Base-by-base conservation (phyloP, 768 basidiomycete species). In the Mycena kentingensis region DNA sequence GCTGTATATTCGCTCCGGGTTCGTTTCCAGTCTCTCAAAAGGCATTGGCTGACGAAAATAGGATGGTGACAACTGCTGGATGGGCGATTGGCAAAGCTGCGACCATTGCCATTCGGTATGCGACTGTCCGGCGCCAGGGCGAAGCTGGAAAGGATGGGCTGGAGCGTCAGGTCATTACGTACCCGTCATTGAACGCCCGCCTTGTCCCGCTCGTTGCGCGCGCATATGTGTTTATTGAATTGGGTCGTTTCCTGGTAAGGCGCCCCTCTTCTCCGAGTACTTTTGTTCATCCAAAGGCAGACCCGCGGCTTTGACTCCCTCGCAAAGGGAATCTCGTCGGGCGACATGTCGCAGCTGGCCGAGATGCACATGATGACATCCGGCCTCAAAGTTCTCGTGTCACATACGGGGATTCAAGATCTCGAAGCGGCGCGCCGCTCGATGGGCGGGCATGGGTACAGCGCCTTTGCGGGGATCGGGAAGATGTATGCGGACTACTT, bases 401-500 rank as follows among this genome's bases (percentile, higher is more conserved):
- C 80, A 1, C 74, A 77, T 0, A 65, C 73, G n/a, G 71, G 74
- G 4, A 75, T 82, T 2, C 75, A 75, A 28, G 85, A 85, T 56
- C 61, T 88, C 12, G 88, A 89, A 65, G 77, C 73, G 5, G 83
- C 85, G 3, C 78, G 87, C 7, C 77, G 86, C 15, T 78, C 85
- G 0, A 80, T 90, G 78, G 89, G 88, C 45, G 88, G 88, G 3
- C 88, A 91, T 65, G 88, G 89, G 0, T 89, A 80, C 66, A 87
- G 86, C 58, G 78, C 75, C 0, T 87, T 84, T 57, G 73, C 84
- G 0, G 88, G 87, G 3, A 73, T 90, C 1, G 87, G 87, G 4
- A 67, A 75, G 31, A 46, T 85, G 1, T 88, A 87, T 56, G 83
- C 82, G 3, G 81, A 86, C 64, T 81, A 82, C 55, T 71, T 87